A percentile compares a stretch with the other conserved stretches of the same genome.
Evolutionary conservation across 2,329 filamentous ascomycete species (phyloP).

Genomic region (Thielaviopsis populi): DNA sequence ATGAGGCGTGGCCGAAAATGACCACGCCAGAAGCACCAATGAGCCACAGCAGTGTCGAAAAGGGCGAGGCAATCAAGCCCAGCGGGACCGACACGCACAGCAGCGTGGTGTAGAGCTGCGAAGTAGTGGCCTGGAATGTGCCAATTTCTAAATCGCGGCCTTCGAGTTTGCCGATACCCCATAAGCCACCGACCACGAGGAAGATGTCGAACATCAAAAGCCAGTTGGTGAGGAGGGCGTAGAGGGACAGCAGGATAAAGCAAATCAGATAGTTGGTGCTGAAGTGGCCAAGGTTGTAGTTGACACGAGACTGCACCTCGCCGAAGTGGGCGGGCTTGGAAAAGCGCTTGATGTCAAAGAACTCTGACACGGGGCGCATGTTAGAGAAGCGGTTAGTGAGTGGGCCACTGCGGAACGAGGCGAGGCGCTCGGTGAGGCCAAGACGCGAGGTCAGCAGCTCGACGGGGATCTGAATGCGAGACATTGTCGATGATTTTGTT

Average conservation of each 20-base stretch:
- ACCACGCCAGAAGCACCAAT: slow-evolving; percentile 88
- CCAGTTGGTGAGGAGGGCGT: slow-evolving; percentile 79
- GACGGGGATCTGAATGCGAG: slow-evolving; percentile 81
- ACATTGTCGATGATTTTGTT: slow-evolving; percentile 38
- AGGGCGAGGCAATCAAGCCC: slow-evolving; percentile 69
- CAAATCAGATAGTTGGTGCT: slow-evolving; percentile 95
- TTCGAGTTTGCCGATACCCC: slow-evolving; percentile 76
- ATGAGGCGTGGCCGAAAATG: slow-evolving; percentile 83
- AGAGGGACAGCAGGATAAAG: slow-evolving; percentile 90
- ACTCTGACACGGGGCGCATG: slow-evolving; percentile 79
- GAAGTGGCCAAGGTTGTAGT: slow-evolving; percentile 95
- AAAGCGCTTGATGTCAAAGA: slow-evolving; percentile 87
- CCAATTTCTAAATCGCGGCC: slow-evolving; percentile 81
- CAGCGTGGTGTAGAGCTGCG: slow-evolving; percentile 85
- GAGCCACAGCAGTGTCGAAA: slow-evolving; percentile 81
- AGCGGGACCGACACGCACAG: slow-evolving; percentile 72
- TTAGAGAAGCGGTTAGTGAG: slow-evolving; percentile 78
- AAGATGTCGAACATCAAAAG: slow-evolving; percentile 83
- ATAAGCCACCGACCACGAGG: slow-evolving; percentile 74
- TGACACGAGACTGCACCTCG: slow-evolving; percentile 81
- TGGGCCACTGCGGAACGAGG: slow-evolving; percentile 56
- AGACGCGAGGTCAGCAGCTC: slow-evolving; percentile 83
- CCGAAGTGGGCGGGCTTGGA: slow-evolving; percentile 86
- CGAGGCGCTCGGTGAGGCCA: slow-evolving; percentile 73
- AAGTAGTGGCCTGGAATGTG: slow-evolving; percentile 66